A percentile compares a stretch with the other conserved stretches of the same genome.
These are phyloP conservation scores for Pezicula radicicola DNA, from an alignment of 2,329 filamentous ascomycete species.

Conservation along the genomic window DNA sequence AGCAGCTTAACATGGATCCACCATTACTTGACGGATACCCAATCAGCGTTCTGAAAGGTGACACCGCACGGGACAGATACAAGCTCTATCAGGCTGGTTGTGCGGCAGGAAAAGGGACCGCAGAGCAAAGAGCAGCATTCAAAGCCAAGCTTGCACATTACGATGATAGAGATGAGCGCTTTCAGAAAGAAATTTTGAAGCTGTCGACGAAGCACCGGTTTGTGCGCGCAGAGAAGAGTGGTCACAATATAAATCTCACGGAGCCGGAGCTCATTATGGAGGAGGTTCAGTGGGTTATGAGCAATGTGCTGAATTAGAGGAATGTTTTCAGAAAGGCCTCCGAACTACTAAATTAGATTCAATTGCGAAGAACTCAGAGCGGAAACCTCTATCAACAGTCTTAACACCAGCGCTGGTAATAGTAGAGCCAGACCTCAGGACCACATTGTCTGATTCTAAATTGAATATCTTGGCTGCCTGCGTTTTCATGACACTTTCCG, in stretches of 20 bases:
- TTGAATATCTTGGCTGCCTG: too few relatives aligned
- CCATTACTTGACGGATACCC: constrained; percentile 5
- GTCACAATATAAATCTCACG: constrained; percentile 15
- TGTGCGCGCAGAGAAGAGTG: constrained; percentile 2
- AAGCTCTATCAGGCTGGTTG: constrained; percentile 11
- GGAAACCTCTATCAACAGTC: neutral
- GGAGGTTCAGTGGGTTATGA: constrained; percentile 41
- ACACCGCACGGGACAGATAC: constrained; percentile 7
- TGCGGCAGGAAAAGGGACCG: constrained; percentile 7
- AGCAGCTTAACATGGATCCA: constrained; percentile 9
- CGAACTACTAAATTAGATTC: neutral
- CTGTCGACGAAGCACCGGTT: constrained; percentile 7
- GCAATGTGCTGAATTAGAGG: constrained; percentile 24
- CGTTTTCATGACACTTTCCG: too few relatives aligned
- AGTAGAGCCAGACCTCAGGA: neutral
- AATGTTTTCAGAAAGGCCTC: neutral
- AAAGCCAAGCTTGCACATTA: neutral
- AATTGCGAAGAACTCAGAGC: neutral
- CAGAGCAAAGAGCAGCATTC: constrained; percentile 4
- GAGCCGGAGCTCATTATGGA: constrained; percentile 11
- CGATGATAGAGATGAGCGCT: constrained; percentile 3
- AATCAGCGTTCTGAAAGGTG: constrained; percentile 11
- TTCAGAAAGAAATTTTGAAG: constrained; percentile 6
- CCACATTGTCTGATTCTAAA: neutral
- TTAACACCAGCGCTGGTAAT: neutral